A percentile compares a stretch with the other conserved stretches of the same genome.
phyloP scores from a whole-genome alignment of 805 yeast genomes.

The Torulaspora gathmanii region DNA sequence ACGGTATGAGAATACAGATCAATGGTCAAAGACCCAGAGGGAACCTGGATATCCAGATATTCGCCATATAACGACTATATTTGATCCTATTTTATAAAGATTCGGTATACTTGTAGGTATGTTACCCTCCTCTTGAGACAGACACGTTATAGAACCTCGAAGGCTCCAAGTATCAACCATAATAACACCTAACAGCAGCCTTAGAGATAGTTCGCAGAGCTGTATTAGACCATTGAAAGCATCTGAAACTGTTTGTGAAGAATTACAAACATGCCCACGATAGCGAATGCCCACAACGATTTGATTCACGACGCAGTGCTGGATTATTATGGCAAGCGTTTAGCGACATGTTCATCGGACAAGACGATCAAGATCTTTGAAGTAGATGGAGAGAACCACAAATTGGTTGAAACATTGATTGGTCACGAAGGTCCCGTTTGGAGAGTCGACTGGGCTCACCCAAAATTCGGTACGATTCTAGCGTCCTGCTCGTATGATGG shows the following conservation, averaged over 20 bases:
- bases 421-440: conserved; percentile 99
- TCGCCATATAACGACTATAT: conserved; percentile 22
- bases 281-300: conserved; percentile 88
- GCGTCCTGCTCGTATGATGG: conserved; percentile 97
- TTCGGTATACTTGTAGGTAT: neutral
- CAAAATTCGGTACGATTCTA: conserved; percentile 89
- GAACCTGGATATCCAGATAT: conserved; percentile 27
- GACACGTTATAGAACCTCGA: neutral
- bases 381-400: conserved; percentile 79
- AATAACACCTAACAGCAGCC: neutral
- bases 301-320: conserved; percentile 94
- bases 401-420: conserved; percentile 72
- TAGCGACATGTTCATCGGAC: conserved; percentile 96
- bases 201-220: neutral
- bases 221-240: neutral
- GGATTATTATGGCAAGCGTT: conserved; percentile 92
- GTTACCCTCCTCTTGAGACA: neutral
- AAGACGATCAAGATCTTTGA: conserved; percentile 93
- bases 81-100: neutral
- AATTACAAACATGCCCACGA: conserved; percentile 53
- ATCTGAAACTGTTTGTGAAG: neutral
- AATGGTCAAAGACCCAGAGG: conserved; percentile 14
- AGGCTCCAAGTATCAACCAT: neutral
- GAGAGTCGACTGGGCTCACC: conserved; percentile 99
- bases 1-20: conserved; percentile 11